Evolutionary conservation across 495 filamentous ascomycete species (phyloP), one percentile per base, ranked within the genome.

Genomic region (Cairneyella variabilis): DNA sequence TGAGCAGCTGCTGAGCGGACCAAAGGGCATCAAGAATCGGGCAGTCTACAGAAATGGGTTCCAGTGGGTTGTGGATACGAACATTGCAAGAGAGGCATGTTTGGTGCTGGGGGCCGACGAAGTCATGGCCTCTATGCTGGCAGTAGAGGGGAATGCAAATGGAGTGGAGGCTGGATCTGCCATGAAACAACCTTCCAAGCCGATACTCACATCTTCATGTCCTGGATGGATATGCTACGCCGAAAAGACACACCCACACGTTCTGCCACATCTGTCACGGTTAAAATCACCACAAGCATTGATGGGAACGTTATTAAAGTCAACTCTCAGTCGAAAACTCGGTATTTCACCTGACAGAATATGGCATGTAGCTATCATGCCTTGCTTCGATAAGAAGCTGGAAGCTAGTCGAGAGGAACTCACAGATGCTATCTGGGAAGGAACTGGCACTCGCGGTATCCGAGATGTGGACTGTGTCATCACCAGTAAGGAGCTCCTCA

Each of bases 141-240:
- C 21, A 21, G 45, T 43, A 7, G 22, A 52, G 32, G 56, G 36
- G 17, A 48, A 32, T 21, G 22, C 58, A 2, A 60, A 54, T 14
- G 55, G 0, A 43, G 45, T 27, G 30, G 50, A 41, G 48, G 53
- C 49, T 54, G 57, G 42, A 61, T 68, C 40, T 27, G 57, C 67
- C 23, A 36, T 21, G 16, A 57, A 54, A 18, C 63, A 66, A 34
- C 78, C 83, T 1, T 79, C 82, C 42, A 80, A 78, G 36, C 95
- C 91, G 0, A 85, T 97, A 48, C 71, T 98, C 12, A 88, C 92
- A 9, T 92, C 90, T 9, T 89, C 90, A 10, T 98, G 93, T 65
- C 93, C 93, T 0, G 93, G 93, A 25, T 98, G 95, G 90, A 92
- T 98, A 27, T 98, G 93, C 70, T 97, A 98, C 66, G 91, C 92